These are phyloP conservation scores for Annona cherimola DNA, from an alignment of 164 flowering plant species.

Conservation along the genomic window DNA sequence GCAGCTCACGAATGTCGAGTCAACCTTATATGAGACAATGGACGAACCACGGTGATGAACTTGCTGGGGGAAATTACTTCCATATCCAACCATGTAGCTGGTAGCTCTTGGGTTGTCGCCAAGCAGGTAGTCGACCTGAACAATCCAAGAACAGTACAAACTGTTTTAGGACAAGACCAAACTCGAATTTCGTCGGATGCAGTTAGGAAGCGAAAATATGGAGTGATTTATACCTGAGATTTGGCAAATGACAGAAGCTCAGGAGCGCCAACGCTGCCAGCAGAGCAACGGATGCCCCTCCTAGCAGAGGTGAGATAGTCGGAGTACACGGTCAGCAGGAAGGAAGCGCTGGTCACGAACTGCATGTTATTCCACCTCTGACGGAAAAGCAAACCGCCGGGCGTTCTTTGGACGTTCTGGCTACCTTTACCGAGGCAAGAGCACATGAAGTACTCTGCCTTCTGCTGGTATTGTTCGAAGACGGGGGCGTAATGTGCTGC, in stretches of 20 bases:
- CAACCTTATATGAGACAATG: slow-evolving; percentile 65
- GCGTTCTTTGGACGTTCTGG: slow-evolving; percentile 67
- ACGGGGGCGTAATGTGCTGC: slow-evolving; percentile 46
- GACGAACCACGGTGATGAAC: slow-evolving; percentile 90
- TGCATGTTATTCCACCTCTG: slow-evolving; percentile 98
- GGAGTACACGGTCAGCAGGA: slow-evolving; percentile 73
- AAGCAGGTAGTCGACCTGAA: slow-evolving; percentile 87
- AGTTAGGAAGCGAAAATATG: not conserved
- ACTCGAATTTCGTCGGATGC: not conserved
- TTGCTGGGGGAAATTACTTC: slow-evolving; percentile 73
- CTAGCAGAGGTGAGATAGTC: slow-evolving; percentile 68
- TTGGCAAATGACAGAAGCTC: slow-evolving; percentile 69
- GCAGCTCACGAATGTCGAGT: slow-evolving; percentile 69
- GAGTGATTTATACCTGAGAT: slow-evolving; percentile 51
- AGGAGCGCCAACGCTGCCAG: slow-evolving; percentile 44
- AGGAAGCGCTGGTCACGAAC: slow-evolving; percentile 87
- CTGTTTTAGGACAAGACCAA: not conserved
- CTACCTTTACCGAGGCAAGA: slow-evolving; percentile 70
- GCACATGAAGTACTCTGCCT: slow-evolving; percentile 88
- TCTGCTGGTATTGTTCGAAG: slow-evolving; percentile 55
- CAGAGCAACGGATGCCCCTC: slow-evolving; percentile 38
- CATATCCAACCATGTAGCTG: slow-evolving; percentile 97
- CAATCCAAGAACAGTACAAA: not conserved
- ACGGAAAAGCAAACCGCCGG: slow-evolving; percentile 80
- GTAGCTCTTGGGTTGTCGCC: slow-evolving; percentile 98